A percentile compares a stretch with the other conserved stretches of the same genome.
Evolutionary conservation across 495 filamentous ascomycete species (phyloP).

Genomic region (Penicillium atrosanguineum): DNA sequence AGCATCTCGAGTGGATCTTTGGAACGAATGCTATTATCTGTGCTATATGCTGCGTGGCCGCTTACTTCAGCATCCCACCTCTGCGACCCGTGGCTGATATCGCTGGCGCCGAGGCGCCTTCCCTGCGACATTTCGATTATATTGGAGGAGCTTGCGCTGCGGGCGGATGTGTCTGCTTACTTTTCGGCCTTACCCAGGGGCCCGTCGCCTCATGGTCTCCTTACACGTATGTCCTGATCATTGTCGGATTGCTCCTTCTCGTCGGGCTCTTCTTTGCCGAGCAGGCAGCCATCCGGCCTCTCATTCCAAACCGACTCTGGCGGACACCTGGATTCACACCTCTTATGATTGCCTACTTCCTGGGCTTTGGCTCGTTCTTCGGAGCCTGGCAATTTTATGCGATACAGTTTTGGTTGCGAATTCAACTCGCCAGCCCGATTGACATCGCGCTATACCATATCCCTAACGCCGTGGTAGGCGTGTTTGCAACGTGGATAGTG

Average conservation of each 20-base stretch:
- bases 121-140: constrained; percentile 26
- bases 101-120: constrained; percentile 19
- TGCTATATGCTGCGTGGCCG: constrained; percentile 13
- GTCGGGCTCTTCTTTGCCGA: constrained; percentile 25
- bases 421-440: constrained; percentile 37
- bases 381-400: constrained; percentile 50
- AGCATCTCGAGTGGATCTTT: constrained; percentile 30
- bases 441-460: constrained; percentile 40
- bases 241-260: constrained; percentile 22
- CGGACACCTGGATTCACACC: constrained; percentile 42
- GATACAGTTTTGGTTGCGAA: constrained; percentile 46
- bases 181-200: constrained; percentile 30
- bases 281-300: constrained; percentile 18
- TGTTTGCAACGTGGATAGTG: constrained; percentile 43
- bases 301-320: constrained; percentile 29
- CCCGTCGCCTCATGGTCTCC: constrained; percentile 26
- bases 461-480: constrained; percentile 41
- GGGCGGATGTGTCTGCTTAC: constrained; percentile 27
- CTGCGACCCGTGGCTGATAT: constrained; percentile 23
- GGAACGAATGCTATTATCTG: constrained; percentile 29
- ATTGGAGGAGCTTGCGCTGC: constrained; percentile 25
- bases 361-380: constrained; percentile 44
- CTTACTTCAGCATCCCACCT: constrained; percentile 23
- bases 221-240: constrained; percentile 26
- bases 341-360: constrained; percentile 42